Evolutionary conservation across 495 filamentous ascomycete genomes (phyloP).

Genomic region (Podospora didyma): DNA sequence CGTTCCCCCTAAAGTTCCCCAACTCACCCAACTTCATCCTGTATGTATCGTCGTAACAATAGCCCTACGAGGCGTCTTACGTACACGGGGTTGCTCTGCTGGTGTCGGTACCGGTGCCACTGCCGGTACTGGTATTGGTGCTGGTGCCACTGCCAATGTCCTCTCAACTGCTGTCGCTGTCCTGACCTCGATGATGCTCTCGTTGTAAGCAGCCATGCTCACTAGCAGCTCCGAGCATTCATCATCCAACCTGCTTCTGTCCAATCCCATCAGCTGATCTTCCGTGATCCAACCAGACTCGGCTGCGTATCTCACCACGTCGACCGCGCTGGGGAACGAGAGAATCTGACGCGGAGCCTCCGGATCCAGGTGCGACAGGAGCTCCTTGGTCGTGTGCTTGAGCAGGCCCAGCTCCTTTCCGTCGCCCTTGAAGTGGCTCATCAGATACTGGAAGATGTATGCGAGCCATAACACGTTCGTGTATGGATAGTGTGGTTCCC

Average conservation of each 20-base stretch:
- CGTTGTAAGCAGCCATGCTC: neutral
- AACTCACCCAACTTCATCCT: no score
- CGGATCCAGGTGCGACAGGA: constrained; percentile 40
- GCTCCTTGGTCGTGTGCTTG: constrained; percentile 34
- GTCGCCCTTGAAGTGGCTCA: constrained; percentile 29
- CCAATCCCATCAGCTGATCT: constrained; percentile 37
- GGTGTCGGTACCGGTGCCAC: neutral
- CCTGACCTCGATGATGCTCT: neutral
- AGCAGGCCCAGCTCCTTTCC: constrained; percentile 33
- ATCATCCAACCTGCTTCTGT: constrained; percentile 15
- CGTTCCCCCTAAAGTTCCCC: no score
- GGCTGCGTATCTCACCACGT: constrained; percentile 39
- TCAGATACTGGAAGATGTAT: constrained; percentile 44
- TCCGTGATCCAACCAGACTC: constrained; percentile 44
- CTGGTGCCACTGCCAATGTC: neutral
- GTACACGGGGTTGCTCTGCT: no score
- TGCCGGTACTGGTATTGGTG: neutral
- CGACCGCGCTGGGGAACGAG: constrained; percentile 38
- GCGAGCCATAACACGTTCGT: constrained; percentile 54
- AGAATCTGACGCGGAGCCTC: constrained; percentile 31
- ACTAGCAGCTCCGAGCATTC: constrained; percentile 1
- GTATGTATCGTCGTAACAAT: no score
- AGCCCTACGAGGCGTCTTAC: no score
- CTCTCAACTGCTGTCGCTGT: neutral
- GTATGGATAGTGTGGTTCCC: constrained; percentile 40